phyloP scores from a whole-genome alignment of 306 rosid species.

The Cicer cuneatum region DNA sequence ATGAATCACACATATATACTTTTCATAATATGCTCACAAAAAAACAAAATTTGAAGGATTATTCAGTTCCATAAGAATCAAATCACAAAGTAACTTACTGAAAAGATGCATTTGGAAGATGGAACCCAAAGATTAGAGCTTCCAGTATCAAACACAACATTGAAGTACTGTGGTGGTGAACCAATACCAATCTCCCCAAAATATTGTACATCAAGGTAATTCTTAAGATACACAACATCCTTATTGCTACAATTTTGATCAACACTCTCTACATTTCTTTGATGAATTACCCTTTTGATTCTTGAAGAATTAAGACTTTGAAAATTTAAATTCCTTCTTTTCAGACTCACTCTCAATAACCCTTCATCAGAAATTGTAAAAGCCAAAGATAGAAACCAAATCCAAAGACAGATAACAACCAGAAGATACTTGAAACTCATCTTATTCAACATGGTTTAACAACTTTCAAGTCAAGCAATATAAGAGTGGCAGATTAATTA shows the following conservation, averaged over 20 bases:
- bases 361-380: slow-evolving; percentile 49
- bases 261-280: slow-evolving; percentile 12
- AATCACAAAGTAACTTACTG: slow-evolving; percentile 56
- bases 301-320: slow-evolving; percentile 46
- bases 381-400: slow-evolving; percentile 51
- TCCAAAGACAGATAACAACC: slow-evolving; percentile 42
- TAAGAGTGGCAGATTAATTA: not conserved
- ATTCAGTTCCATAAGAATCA: slow-evolving; percentile 12
- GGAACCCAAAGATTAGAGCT: slow-evolving; percentile 87
- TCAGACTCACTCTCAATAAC: slow-evolving; percentile 49
- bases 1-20: not conserved
- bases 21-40: slow-evolving; percentile 20
- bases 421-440: slow-evolving; percentile 40
- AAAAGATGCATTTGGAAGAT: slow-evolving; percentile 70
- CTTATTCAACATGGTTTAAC: slow-evolving; percentile 38
- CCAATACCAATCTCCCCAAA: slow-evolving; percentile 82
- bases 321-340: slow-evolving; percentile 46
- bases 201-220: slow-evolving; percentile 70
- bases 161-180: slow-evolving; percentile 67
- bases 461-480: slow-evolving; percentile 28
- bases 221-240: slow-evolving; percentile 58
- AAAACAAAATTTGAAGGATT: not conserved
- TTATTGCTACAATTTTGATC: slow-evolving; percentile 5
- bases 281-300: slow-evolving; percentile 36
- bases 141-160: slow-evolving; percentile 81